A percentile compares a stretch with the other conserved stretches of the same genome.
These are phyloP conservation scores for Baorangia bicolor DNA, from an alignment of 768 basidiomycete genomes.

Conservation along the genomic window DNA sequence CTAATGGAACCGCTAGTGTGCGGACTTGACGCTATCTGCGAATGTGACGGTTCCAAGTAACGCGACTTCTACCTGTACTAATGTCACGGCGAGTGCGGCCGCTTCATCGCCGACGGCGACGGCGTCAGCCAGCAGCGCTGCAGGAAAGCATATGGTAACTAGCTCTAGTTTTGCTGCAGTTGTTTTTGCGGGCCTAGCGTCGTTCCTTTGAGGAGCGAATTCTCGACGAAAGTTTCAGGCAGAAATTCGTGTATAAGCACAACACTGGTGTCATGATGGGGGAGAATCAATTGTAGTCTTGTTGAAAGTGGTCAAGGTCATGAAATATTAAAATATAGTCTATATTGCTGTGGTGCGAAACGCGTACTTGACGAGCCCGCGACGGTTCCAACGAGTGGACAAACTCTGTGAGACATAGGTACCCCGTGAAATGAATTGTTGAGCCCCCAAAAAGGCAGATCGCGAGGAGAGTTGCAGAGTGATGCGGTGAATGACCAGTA, in stretches of 20 bases:
- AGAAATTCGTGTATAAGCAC: neutral
- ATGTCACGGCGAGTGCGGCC: conserved; percentile 25
- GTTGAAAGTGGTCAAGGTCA: neutral
- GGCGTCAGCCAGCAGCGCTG: conserved; percentile 15
- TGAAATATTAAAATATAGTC: neutral
- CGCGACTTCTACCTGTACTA: conserved; percentile 34
- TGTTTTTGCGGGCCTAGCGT: conserved; percentile 9
- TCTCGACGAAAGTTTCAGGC: neutral
- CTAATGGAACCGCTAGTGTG: conserved; percentile 49
- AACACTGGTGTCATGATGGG: neutral
- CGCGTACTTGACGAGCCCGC: neutral
- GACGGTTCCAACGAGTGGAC: neutral
- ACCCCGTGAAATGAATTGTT: neutral
- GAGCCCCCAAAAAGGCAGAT: neutral
- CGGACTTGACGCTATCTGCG: conserved; percentile 70
- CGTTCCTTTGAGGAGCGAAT: conserved; percentile 10
- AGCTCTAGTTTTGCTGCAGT: conserved; percentile 7
- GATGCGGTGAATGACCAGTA: neutral
- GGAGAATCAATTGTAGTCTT: neutral
- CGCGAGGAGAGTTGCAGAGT: neutral
- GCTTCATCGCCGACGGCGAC: conserved; percentile 18
- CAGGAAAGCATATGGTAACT: conserved; percentile 14
- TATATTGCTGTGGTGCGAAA: neutral
- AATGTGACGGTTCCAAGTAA: conserved; percentile 49
- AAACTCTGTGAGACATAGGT: neutral